phyloP scores from a whole-genome alignment of 2,329 filamentous ascomycete genomes.

The Talaromyces sp. region DNA sequence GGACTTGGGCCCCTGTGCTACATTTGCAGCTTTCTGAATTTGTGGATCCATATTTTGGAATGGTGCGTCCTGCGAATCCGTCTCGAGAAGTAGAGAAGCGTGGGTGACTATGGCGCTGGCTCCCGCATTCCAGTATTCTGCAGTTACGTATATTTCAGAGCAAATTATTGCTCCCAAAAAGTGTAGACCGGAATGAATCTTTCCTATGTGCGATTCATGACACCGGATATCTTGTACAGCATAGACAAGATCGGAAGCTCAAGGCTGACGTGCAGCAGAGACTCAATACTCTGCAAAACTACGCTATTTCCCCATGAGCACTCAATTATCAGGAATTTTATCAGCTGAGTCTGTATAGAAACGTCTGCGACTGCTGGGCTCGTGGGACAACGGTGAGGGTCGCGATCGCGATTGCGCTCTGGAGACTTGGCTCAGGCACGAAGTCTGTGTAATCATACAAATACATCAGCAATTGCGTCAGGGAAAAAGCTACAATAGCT shows the following conservation, averaged over 20 bases:
- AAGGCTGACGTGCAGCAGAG: not conserved
- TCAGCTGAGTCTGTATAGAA: not conserved
- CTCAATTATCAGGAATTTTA: not conserved
- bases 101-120: not conserved
- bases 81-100: not conserved
- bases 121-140: not conserved
- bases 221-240: not conserved
- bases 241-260: not conserved
- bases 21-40: conserved; percentile 19
- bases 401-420: not conserved
- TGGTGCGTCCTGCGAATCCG: not conserved
- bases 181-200: not conserved
- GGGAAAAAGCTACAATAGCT: not conserved
- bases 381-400: not conserved
- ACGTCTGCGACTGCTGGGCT: not conserved
- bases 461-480: not conserved
- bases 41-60: not conserved
- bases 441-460: not conserved
- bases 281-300: not conserved
- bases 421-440: not conserved
- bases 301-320: not conserved
- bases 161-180: not conserved
- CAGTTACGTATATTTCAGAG: not conserved
- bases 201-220: not conserved
- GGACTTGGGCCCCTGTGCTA: conserved; percentile 53